Base-by-base conservation (phyloP, 495 filamentous ascomycete genomes). In the Tuber umbilicatum region DNA sequence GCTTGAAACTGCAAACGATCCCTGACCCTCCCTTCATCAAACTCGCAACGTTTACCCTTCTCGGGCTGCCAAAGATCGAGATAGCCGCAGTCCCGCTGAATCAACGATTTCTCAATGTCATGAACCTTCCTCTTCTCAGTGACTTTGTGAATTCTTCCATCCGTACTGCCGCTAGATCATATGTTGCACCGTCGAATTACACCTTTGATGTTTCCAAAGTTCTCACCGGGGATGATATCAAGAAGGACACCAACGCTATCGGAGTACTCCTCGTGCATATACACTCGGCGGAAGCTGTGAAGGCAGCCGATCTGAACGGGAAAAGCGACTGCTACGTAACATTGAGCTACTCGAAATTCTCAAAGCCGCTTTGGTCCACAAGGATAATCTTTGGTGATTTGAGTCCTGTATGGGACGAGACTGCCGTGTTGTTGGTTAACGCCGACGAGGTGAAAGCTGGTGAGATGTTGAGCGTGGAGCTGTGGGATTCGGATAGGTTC, bases 61-160 rank as follows among this genome's bases (percentile, higher is more conserved):
- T 92, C n/a, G 90, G 90, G n/a, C 91, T 92, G 81, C 91, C 91
- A 0, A 87, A 88, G 78, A 90, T 89, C n/a, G 87, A 90, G 72
- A 81, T 93, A 4, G 88, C 89, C 0, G 92, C 91, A 76, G 85
- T 88, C 19, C 91, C 91, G 6, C 84, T 93, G 41, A 88, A 87
- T 35, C 90, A 89, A 79, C 86, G 88, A 69, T 88, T 86, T 40
- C 85, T 90, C 35, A 91, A 92, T 79, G 84, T 93, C 39, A 92
- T 92, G 86, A 87, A 92, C 79, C 83, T 93, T 3, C 91, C 91
- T 0, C 82, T 92, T 4, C 89, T 93, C 74, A 90, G 88, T 3
- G 89, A 88, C 16, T 93, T 93, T 73, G 90, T 93, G 10, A 90
- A 93, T 81, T 89, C 87, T 17, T 87, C 91, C 5, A 89, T 93